Conservation (phyloP, 1,284 basidiomycete species). For the Marasmius tenuissimus region DNA sequence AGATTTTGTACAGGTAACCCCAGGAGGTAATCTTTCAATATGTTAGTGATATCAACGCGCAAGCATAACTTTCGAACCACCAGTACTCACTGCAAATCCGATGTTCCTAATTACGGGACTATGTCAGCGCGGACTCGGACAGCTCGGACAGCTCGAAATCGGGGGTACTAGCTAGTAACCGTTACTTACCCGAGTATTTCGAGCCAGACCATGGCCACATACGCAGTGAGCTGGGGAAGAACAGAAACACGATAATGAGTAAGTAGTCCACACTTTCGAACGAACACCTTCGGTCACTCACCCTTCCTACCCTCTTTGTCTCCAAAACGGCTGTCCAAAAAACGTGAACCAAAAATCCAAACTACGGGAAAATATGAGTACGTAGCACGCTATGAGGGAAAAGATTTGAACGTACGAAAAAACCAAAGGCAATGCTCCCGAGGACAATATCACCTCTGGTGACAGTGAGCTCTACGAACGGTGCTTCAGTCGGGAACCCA, state of each 20-base stretch:
- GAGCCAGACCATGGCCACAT: conserved; percentile 3
- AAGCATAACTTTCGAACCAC: no score
- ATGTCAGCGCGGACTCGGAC: background rate
- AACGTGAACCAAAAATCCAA: background rate
- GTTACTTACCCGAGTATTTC: background rate
- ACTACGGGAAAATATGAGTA: background rate
- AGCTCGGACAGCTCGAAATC: no score
- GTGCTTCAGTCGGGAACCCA: background rate
- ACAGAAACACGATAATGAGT: background rate
- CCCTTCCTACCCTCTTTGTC: background rate
- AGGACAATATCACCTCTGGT: background rate
- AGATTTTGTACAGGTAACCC: background rate
- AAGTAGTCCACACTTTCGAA: background rate
- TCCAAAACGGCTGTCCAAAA: background rate
- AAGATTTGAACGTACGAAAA: background rate
- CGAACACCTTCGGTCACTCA: background rate
- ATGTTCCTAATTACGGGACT: background rate
- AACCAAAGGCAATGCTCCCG: background rate
- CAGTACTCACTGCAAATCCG: background rate
- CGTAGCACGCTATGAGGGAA: background rate
- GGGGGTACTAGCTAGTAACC: background rate
- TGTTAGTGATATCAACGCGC: no score
- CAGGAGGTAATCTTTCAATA: background rate
- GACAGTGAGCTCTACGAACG: background rate
- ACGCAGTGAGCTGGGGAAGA: background rate